Conservation (phyloP, 768 basidiomycete species). For the Mycena albidolilacea region DNA sequence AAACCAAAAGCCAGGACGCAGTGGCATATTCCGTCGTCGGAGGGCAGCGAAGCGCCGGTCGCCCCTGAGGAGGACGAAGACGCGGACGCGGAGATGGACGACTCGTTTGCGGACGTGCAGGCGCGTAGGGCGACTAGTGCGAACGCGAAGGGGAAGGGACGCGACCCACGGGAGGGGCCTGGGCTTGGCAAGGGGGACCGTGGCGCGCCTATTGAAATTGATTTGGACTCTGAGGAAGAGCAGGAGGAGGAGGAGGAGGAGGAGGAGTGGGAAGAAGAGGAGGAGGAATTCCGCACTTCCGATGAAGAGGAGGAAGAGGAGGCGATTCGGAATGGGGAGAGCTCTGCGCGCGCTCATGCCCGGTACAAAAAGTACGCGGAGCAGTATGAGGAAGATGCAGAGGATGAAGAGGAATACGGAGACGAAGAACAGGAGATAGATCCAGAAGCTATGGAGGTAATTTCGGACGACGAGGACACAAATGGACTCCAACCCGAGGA, state of each 20-base stretch:
- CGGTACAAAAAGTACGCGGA: constrained; percentile 40
- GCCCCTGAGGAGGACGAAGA: constrained; percentile 42
- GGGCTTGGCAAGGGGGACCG: constrained; percentile 58
- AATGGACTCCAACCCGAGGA: constrained; percentile 29
- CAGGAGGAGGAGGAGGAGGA: constrained; percentile 46
- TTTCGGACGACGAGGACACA: constrained; percentile 44
- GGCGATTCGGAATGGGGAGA: constrained; percentile 45
- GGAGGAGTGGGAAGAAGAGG: constrained; percentile 45
- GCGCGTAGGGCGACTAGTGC: constrained; percentile 55
- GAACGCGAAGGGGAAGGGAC: constrained; percentile 69
- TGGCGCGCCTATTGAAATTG: constrained; percentile 64
- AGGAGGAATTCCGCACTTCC: constrained; percentile 37
- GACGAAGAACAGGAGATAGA: constrained; percentile 37
- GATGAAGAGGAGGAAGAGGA: constrained; percentile 47
- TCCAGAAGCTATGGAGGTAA: constrained; percentile 42
- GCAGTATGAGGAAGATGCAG: constrained; percentile 37
- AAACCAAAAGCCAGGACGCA: constrained; percentile 36
- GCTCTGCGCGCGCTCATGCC: constrained; percentile 45
- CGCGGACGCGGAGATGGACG: constrained; percentile 52
- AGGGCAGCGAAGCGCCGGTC: constrained; percentile 38
- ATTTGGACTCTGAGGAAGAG: constrained; percentile 53
- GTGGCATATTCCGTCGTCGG: constrained; percentile 38
- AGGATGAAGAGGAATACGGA: constrained; percentile 41
- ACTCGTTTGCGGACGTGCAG: constrained; percentile 70
- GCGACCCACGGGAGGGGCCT: constrained; percentile 74